Base-by-base conservation (phyloP, 2,329 filamentous ascomycete genomes). In the Cercospora berteroae region DNA sequence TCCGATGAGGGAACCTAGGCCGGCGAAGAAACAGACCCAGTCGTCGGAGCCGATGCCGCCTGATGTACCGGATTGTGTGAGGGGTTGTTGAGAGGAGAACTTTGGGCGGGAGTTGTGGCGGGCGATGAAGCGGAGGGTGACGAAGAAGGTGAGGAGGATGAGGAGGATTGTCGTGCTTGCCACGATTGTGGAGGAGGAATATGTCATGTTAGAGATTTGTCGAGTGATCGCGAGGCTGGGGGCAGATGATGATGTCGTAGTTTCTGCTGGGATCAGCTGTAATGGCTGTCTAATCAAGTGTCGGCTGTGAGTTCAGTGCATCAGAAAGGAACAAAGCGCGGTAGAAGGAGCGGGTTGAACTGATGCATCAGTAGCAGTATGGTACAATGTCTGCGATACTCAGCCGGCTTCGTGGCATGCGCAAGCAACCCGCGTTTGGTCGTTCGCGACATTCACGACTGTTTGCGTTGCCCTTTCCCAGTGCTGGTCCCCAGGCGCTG, bases 151-250 rank as follows among this genome's bases (percentile, higher is more conserved):
- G 20, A 64, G 61, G 31, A 44, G 18, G 50, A 31, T 39, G 16
- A 64, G 61, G 36, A 64, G 61, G 23, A 31, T 48, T 3, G 61
- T 57, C 33, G 61, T 64, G 36, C 61, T 64, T 3, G 61, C 52
- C 5, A 64, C 50, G 16, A 64, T 64, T 16, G 20, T 20, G n/a
- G 52, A 55, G 52, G 61, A 64, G 20, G 61, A 64, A 6, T 57
- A 64, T 10, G 31, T 16, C 61, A 64, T 64, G 8, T 20, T 33
- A 20, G 25, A 16, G 55, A 3, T 58, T 5, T 31, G n/a, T 4
- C 18, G 16, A 58, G 16, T 5, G 31, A 13, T 6, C 8, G 23
- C 20, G 12, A 25, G 48, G 48, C 48, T 3, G 13, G 10, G 16
- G 12, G 48, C 29, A 27, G 48, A n/a, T 29, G 20, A 12, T 23